Base-by-base conservation (phyloP, 2,329 filamentous ascomycete species). In the Xenoacremonium recifei region DNA sequence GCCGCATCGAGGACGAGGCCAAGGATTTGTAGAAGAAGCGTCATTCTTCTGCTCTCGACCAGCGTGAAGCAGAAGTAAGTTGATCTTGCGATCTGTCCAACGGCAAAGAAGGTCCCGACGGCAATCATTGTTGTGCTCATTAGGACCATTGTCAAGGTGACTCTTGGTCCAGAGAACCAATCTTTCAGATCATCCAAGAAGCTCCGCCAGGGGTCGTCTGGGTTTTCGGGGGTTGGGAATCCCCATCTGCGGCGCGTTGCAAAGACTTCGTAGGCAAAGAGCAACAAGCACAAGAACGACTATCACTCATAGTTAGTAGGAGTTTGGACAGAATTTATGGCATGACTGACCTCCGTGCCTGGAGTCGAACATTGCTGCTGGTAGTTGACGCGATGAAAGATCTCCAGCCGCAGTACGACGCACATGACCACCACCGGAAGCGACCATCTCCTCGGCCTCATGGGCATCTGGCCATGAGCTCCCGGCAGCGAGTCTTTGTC, bases 51-150 rank as follows among this genome's bases (percentile, higher is more conserved):
- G 37, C 61, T 67, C 40, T 77, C 75, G 12, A 66, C 46, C 4
- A 64, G 50, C 4, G 63, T 49, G 15, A 76, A 72, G 51, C 77
- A 81, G 42, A 78, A 69, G 43, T 73, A 77, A 0, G 73, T 76
- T 11, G 76, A 79, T n/a, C 54, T 60, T 15, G 58, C 53, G 3
- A 62, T 61, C n/a, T 67, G 64, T 12, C 63, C 61, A 3, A 66
- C 52, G 13, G 68, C 61, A 3, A 69, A 54, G 41, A 66, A 75
- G 3, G 70, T 66, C 3, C 73, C 73, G 4, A 63, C 62, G 10
- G 66, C 63, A 30, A 79, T 61, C n/a, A 70, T 43, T 15, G 67
- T 5, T 5, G 62, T 61, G 33, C 66, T 63, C 16, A 64, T 35
- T 3, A 71, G 49, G 15, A 69, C 58, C 32, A 64, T 60, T 4